Evolutionary conservation across 371 early-diverging fungal species (phyloP), one percentile per base, ranked within the genome.

Genomic region (Mucor plumbeus): DNA sequence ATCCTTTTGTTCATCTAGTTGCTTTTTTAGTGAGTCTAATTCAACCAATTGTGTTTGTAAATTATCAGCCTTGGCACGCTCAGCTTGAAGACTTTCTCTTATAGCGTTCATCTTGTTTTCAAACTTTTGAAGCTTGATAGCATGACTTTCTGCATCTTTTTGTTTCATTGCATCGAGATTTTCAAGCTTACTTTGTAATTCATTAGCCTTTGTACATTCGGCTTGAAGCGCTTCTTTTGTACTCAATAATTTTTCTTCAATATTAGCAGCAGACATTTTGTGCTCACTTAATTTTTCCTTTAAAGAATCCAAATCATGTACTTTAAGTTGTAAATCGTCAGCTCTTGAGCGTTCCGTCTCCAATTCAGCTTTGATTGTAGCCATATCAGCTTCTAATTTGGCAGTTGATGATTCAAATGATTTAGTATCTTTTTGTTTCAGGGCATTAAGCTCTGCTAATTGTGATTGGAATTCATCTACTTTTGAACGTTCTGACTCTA

Each of bases 131-230:
- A 41, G 38, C 2, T 13, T 17, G 5, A n/a, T 44, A 14, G 48
- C 14, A 34, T 67, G 55, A 1, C 36, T 13, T 1, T 61, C 48
- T 7, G 35, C 38, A 8, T 68, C 63, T 6, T 57, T 34, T 35
- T 60, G 40, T 9, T 67, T 67, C 21, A 54, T n/a, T n/a, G 17
- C 43, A 26, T 66, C 35, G 17, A 66, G 40, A 6, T 39, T 39
- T 21, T 62, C 57, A 1, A 68, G 39, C 34, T 68, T 55, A 7
- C 33, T 47, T 39, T 68, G 56, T 14, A 68, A 63, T 26, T 57
- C 21, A 11, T 53, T 34, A 0, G 50, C 40, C 17, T 58, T 59
- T 6, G 13, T 39, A 9, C 40, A 48, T 41, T 65, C 59, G 1
- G 36, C 15, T 13, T 59, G 31, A 11, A 65, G 17, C 9, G 50